Evolutionary conservation across 768 basidiomycete species (phyloP).

Genomic region (Podaxis mareebaensis): DNA sequence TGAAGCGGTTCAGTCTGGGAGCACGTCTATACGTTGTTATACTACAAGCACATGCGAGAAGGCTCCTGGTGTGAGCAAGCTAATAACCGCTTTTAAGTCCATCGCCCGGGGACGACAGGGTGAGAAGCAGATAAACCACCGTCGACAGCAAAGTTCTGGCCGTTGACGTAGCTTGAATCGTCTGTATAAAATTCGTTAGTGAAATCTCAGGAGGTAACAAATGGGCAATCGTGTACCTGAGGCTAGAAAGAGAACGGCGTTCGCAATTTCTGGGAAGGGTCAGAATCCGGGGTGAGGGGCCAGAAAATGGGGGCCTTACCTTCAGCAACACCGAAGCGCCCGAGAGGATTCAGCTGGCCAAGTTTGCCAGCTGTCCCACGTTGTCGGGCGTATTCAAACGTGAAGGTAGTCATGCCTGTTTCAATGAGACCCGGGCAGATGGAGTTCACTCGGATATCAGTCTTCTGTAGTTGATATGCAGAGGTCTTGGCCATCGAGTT

Average conservation of each 20-base stretch:
- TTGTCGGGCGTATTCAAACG: constrained; percentile 76
- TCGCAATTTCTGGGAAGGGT: constrained; percentile 71
- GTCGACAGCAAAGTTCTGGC: constrained; percentile 83
- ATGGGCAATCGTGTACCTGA: constrained; percentile 54
- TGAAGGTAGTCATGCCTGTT: constrained; percentile 84
- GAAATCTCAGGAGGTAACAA: background rate
- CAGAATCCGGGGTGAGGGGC: background rate
- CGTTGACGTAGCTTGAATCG: constrained; percentile 91
- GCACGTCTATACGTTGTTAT: no score
- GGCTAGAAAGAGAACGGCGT: constrained; percentile 82
- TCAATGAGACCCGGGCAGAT: constrained; percentile 93
- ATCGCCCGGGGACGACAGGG: constrained; percentile 77
- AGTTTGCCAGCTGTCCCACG: constrained; percentile 76
- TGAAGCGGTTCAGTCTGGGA: no score
- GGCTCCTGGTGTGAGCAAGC: background rate
- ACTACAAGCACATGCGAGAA: background rate
- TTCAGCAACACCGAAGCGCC: constrained; percentile 79
- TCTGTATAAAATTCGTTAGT: constrained; percentile 42
- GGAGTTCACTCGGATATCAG: constrained; percentile 85
- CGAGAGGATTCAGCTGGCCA: constrained; percentile 82
- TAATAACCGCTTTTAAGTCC: constrained; percentile 41
- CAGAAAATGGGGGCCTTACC: constrained; percentile 42
- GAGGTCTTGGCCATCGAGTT: constrained; percentile 86
- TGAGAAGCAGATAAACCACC: constrained; percentile 82
- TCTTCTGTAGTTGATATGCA: constrained; percentile 76